Conservation (phyloP, 805 yeast species). For the Yamadazyma phyllophila region DNA sequence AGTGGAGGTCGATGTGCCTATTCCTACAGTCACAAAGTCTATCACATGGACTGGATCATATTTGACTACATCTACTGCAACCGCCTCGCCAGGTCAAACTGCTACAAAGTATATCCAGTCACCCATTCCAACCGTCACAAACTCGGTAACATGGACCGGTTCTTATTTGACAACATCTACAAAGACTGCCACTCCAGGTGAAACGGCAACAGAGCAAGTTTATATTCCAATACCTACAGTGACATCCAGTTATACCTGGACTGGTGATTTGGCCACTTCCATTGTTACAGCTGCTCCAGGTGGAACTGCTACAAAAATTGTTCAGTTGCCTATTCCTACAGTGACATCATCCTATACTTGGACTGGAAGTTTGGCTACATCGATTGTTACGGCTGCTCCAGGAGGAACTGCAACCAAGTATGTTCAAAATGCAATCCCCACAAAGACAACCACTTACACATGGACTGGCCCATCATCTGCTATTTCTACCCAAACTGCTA, state of each 20-base stretch:
- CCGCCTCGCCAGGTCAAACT: constrained; percentile 18
- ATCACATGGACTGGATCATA: constrained; percentile 14
- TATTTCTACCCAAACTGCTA: constrained; percentile 6
- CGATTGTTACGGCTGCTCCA: constrained; percentile 9
- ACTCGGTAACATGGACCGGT: constrained; percentile 15
- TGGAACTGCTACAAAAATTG: constrained; percentile 19
- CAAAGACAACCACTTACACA: constrained; percentile 17
- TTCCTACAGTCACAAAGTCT: constrained; percentile 16
- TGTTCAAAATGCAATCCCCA: constrained; percentile 18
- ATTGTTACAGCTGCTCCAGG: constrained; percentile 19
- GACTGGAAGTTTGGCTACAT: constrained; percentile 9
- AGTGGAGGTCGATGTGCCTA: constrained; percentile 21
- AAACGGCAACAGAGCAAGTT: constrained; percentile 18
- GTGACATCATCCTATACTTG: constrained; percentile 3
- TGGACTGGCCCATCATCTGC: constrained; percentile 19
- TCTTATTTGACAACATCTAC: constrained; percentile 15
- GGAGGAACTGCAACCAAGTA: constrained; percentile 12
- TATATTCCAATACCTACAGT: constrained; percentile 17
- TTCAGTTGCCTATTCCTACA: constrained; percentile 13
- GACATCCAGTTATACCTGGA: constrained; percentile 13
- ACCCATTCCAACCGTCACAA: constrained; percentile 16
- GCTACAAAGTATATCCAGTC: constrained; percentile 18
- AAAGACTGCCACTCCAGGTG: constrained; percentile 17
- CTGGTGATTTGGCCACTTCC: constrained; percentile 14
- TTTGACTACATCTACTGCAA: constrained; percentile 15